These are phyloP conservation scores for Brasilioporus rufonigricans DNA, from an alignment of 768 basidiomycete species.

Conservation along the genomic window DNA sequence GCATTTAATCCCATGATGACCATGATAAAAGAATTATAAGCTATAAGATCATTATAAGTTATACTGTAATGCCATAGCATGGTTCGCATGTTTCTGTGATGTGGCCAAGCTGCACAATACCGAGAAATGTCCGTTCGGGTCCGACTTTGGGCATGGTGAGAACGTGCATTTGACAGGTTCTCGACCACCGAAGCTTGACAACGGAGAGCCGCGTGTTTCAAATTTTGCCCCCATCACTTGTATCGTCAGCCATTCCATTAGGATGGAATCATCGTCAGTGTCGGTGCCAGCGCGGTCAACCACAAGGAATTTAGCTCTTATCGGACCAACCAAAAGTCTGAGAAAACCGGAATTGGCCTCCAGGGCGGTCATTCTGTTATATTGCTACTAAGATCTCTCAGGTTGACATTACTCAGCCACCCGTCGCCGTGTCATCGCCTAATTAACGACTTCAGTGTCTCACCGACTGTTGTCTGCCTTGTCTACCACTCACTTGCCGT, in stretches of 20 bases:
- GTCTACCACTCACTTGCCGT: not conserved
- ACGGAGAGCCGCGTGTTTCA: too few species aligned
- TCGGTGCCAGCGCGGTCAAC: not conserved
- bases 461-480: not conserved
- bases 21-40: too few species aligned
- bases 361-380: not conserved
- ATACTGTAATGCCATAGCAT: too few species aligned
- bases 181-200: too few species aligned
- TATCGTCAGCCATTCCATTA: too few species aligned
- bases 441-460: not conserved
- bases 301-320: not conserved
- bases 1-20: too few species aligned
- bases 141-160: too few species aligned
- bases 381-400: not conserved
- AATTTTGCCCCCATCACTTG: too few species aligned
- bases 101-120: too few species aligned
- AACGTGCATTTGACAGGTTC: not conserved
- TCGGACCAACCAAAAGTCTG: conserved; percentile 11
- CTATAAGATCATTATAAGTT: too few species aligned
- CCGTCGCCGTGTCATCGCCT: not conserved
- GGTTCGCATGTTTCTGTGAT: too few species aligned
- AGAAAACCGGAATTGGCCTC: conserved; percentile 13
- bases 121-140: too few species aligned
- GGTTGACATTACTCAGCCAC: conserved; percentile 1
- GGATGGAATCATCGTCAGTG: not conserved